phyloP scores from a whole-genome alignment of 2,329 filamentous ascomycete genomes.

The Paecilomyces fulvus region DNA sequence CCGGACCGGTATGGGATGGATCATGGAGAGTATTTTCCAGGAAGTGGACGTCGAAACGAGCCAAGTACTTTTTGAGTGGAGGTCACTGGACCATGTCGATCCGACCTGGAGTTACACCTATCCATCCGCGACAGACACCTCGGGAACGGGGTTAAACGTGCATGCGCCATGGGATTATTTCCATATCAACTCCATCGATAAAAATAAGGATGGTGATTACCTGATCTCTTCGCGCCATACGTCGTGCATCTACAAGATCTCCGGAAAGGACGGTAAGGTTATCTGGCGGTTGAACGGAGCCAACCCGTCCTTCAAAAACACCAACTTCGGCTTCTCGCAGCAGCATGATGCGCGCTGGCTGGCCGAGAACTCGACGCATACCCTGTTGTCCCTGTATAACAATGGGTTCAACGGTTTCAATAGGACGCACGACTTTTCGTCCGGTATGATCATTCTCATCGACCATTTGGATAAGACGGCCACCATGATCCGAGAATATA shows the following conservation, averaged over 20 bases:
- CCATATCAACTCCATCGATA: slow-evolving; percentile 37
- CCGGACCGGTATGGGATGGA: slow-evolving; percentile 40
- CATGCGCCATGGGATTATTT: slow-evolving; percentile 39
- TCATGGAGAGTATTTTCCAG: slow-evolving; percentile 46
- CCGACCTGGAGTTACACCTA: slow-evolving; percentile 40
- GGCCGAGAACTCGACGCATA: slow-evolving; percentile 29
- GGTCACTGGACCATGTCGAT: slow-evolving; percentile 42
- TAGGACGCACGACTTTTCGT: slow-evolving; percentile 28
- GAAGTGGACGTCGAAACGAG: slow-evolving; percentile 45
- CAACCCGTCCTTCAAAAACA: slow-evolving; percentile 27
- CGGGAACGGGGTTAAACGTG: slow-evolving; percentile 40
- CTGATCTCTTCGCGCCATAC: slow-evolving; percentile 35
- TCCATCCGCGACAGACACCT: slow-evolving; percentile 36
- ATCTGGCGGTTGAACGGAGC: slow-evolving; percentile 32
- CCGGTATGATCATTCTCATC: slow-evolving; percentile 31
- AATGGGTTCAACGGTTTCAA: slow-evolving; percentile 37
- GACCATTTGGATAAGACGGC: slow-evolving; percentile 29
- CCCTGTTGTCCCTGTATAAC: slow-evolving; percentile 31
- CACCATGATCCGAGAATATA: slow-evolving; percentile 23
- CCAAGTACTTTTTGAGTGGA: slow-evolving; percentile 42
- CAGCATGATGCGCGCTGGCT: slow-evolving; percentile 36
- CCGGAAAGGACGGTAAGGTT: slow-evolving; percentile 29
- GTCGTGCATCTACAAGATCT: slow-evolving; percentile 34
- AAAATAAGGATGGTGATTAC: slow-evolving; percentile 33
- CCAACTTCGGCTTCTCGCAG: slow-evolving; percentile 35